A percentile compares a stretch with the other conserved stretches of the same genome.
Evolutionary conservation across 2,329 filamentous ascomycete genomes (phyloP).

Genomic region (Aspergillus piperis): DNA sequence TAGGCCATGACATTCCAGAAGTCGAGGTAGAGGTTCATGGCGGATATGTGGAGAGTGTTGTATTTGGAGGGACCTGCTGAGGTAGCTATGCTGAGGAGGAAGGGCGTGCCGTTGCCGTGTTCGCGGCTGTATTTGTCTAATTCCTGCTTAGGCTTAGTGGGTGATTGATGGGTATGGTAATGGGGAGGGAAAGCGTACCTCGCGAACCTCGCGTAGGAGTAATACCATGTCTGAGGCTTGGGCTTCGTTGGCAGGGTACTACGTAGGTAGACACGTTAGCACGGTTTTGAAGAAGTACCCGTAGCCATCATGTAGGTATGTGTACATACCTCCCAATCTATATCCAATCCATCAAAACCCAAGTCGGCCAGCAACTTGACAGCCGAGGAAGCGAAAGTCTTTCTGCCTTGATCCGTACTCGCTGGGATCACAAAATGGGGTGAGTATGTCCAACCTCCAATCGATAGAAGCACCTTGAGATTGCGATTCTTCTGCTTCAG

Average conservation of each 20-base stretch:
- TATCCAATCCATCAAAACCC: slow-evolving; percentile 61
- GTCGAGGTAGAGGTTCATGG: slow-evolving; percentile 52
- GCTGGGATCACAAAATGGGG: slow-evolving; percentile 72
- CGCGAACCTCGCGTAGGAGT: slow-evolving; percentile 35
- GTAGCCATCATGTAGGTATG: too few species aligned
- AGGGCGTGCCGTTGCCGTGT: slow-evolving; percentile 42
- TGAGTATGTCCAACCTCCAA: slow-evolving; percentile 79
- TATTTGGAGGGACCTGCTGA: slow-evolving; percentile 51
- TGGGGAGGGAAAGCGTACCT: slow-evolving; percentile 24
- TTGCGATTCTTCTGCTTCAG: slow-evolving; percentile 75
- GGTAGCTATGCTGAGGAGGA: slow-evolving; percentile 50
- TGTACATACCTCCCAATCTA: slow-evolving; percentile 45
- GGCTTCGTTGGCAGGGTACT: slow-evolving; percentile 36
- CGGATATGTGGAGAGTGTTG: slow-evolving; percentile 43
- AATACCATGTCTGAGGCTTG: slow-evolving; percentile 40
- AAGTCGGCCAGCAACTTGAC: slow-evolving; percentile 74
- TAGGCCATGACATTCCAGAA: slow-evolving; percentile 74
- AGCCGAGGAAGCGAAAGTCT: slow-evolving; percentile 66
- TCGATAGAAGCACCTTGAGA: slow-evolving; percentile 77
- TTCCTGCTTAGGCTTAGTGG: slow-evolving; percentile 27
- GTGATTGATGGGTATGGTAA: background rate
- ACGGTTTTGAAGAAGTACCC: too few species aligned
- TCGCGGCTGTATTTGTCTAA: slow-evolving; percentile 44
- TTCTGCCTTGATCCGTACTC: slow-evolving; percentile 59
- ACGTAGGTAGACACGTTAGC: background rate